These are phyloP conservation scores for Pichia ethanolica DNA, from an alignment of 805 yeast species.

Conservation along the genomic window DNA sequence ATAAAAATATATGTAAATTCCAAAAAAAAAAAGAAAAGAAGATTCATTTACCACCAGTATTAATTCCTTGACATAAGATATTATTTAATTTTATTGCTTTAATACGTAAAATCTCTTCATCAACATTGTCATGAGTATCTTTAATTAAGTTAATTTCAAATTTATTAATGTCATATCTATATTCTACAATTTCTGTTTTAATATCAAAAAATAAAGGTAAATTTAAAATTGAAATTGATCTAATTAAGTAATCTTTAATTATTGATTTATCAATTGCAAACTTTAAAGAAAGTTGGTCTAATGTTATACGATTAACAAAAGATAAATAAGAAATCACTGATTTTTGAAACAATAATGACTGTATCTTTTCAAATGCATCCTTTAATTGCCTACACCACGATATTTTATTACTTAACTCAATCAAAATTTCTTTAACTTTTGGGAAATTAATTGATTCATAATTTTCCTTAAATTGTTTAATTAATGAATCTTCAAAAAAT, in stretches of 20 bases:
- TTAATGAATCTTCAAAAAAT: slow-evolving; percentile 15
- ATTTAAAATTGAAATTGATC: slow-evolving; percentile 17
- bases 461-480: slow-evolving; percentile 19
- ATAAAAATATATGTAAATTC: too few relatives aligned
- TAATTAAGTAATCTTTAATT: neutral
- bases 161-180: neutral
- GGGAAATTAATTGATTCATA: slow-evolving; percentile 9
- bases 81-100: slow-evolving; percentile 1
- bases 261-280: neutral
- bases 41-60: too few relatives aligned
- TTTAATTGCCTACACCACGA: slow-evolving; percentile 1
- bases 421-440: neutral
- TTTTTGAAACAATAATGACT: slow-evolving; percentile 23
- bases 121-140: slow-evolving; percentile 5
- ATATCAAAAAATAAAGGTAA: slow-evolving; percentile 22
- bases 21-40: neutral
- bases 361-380: neutral
- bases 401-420: neutral
- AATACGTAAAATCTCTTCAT: slow-evolving; percentile 11
- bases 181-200: slow-evolving; percentile 10
- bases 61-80: neutral
- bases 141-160: neutral
- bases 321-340: slow-evolving; percentile 29
- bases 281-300: neutral
- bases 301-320: slow-evolving; percentile 10